Percentiles rank a stretch among this genome's conserved stretches.
These are phyloP conservation scores for Mycothermus thermophilus DNA, from an alignment of 495 filamentous ascomycete species.

Conservation along the genomic window DNA sequence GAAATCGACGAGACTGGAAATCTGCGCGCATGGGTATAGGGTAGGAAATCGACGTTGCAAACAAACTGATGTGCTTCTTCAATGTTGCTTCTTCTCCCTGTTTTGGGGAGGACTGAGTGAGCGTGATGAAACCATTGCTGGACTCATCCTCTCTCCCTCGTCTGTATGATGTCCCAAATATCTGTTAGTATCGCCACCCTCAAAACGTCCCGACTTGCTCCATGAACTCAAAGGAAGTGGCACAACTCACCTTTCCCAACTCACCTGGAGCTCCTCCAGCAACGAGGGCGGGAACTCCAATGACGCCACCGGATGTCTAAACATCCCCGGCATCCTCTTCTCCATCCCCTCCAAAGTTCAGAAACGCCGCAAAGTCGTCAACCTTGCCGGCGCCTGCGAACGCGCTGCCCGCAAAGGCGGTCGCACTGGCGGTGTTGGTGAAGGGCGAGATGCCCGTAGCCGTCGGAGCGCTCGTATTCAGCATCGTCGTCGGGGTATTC, in stretches of 20 bases:
- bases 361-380: no score
- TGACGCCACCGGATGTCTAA: neutral
- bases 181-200: neutral
- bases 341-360: neutral
- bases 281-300: no score
- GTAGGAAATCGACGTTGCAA: no score
- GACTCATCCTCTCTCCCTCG: neutral
- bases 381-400: neutral
- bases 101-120: no score
- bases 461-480: slow-evolving; percentile 11
- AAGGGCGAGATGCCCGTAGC: neutral
- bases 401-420: neutral
- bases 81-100: no score
- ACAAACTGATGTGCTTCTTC: no score
- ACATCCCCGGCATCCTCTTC: neutral
- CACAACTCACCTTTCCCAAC: neutral
- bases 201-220: no score
- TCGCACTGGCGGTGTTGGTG: neutral
- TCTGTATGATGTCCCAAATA: neutral
- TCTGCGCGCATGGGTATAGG: no score
- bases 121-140: neutral
- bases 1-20: no score
- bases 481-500: slow-evolving; percentile 13
- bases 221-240: no score
- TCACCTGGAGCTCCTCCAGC: neutral